A percentile compares a stretch with the other conserved stretches of the same genome.
These are phyloP conservation scores for Zygotorulaspora chibaensis DNA, from an alignment of 805 yeast species.

Conservation along the genomic window DNA sequence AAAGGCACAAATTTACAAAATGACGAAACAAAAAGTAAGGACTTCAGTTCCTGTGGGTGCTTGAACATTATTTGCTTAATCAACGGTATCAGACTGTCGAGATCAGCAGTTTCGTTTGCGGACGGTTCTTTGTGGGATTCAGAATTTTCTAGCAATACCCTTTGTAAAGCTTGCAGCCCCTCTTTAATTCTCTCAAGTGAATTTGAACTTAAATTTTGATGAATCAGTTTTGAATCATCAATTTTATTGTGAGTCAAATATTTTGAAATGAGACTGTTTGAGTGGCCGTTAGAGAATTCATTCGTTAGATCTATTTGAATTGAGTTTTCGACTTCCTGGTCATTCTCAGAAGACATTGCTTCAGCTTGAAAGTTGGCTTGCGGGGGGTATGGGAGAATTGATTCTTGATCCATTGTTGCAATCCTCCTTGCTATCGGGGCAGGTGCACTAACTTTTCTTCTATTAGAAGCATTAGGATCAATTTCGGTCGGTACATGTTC, in stretches of 20 bases:
- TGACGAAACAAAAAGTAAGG: constrained; percentile 23
- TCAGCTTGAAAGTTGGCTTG: background rate
- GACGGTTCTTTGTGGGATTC: background rate
- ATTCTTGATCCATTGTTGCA: background rate
- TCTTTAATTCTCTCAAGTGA: constrained; percentile 8
- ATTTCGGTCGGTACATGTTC: constrained; percentile 19
- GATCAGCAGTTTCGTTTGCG: constrained; percentile 5
- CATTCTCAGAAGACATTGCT: background rate
- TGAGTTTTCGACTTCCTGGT: constrained; percentile 7
- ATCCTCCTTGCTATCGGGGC: constrained; percentile 11
- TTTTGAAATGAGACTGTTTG: constrained; percentile 27
- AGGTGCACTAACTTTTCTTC: constrained; percentile 28
- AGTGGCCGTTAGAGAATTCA: constrained; percentile 23
- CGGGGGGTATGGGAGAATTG: background rate
- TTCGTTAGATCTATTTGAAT: constrained; percentile 30
- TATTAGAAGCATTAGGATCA: constrained; percentile 4
- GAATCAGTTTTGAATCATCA: constrained; percentile 7
- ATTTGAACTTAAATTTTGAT: constrained; percentile 7
- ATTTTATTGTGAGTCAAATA: constrained; percentile 18
- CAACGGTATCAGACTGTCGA: constrained; percentile 15
- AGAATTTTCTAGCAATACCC: constrained; percentile 9
- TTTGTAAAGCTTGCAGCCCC: constrained; percentile 20
- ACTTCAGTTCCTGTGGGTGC: constrained; percentile 31
- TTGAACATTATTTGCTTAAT: constrained; percentile 24
- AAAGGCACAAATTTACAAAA: constrained; percentile 32